Percentiles rank a stretch among this genome's conserved stretches.
Evolutionary conservation across 2,329 filamentous ascomycete genomes (phyloP).

Genomic region (Hypomyces perniciosus): DNA sequence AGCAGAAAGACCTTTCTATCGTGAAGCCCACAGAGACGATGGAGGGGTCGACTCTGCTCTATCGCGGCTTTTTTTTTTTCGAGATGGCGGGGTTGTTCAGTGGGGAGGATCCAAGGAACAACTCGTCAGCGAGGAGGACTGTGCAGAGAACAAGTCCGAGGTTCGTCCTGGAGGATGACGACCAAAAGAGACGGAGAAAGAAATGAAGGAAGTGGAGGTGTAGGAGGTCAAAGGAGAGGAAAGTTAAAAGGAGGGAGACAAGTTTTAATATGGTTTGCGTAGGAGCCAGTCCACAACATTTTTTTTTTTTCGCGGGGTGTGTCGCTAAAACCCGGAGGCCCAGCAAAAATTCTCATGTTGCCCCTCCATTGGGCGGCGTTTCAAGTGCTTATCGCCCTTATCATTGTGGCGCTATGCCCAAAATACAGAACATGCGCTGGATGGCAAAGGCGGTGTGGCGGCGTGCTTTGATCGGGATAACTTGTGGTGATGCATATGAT

Average conservation of each 20-base stretch:
- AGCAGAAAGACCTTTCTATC: slow-evolving; percentile 15
- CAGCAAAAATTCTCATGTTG: slow-evolving; percentile 16
- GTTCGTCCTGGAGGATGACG: slow-evolving; percentile 41
- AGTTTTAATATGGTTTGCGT: slow-evolving; percentile 26
- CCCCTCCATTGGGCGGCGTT: slow-evolving; percentile 16
- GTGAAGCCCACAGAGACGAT: slow-evolving; percentile 32
- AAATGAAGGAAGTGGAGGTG: slow-evolving; percentile 25
- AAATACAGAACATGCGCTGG: background rate
- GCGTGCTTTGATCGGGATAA: background rate
- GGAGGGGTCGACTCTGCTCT: slow-evolving; percentile 41
- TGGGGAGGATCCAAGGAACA: slow-evolving; percentile 31
- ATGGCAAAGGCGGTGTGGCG: slow-evolving; percentile 23
- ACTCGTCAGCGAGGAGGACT: slow-evolving; percentile 24
- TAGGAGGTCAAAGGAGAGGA: slow-evolving; percentile 3
- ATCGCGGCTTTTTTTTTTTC: slow-evolving; percentile 28
- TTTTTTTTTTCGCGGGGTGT: slow-evolving; percentile 21
- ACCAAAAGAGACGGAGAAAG: slow-evolving; percentile 30
- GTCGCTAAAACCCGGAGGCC: slow-evolving; percentile 12
- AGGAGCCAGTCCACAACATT: slow-evolving; percentile 23
- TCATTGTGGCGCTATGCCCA: slow-evolving; percentile 20
- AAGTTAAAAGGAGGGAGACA: slow-evolving; percentile 16
- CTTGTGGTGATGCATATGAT: background rate
- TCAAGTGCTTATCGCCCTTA: slow-evolving; percentile 29
- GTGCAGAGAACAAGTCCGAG: slow-evolving; percentile 24
- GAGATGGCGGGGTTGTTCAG: slow-evolving; percentile 25